phyloP scores from a whole-genome alignment of 805 yeast genomes.

The Candida dajiaensis region DNA sequence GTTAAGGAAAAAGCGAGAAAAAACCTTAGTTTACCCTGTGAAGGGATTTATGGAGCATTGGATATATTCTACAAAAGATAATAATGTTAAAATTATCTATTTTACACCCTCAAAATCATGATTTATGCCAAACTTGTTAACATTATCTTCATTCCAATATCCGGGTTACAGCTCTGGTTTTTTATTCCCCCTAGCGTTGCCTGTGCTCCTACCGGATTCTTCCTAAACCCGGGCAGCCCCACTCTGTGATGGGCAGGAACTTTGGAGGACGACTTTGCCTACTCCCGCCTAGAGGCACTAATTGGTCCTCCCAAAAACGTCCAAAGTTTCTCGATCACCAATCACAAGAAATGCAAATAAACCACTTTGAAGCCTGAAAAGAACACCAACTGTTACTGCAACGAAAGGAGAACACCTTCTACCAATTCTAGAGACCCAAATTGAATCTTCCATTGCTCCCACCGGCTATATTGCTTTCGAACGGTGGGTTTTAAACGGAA shows the following conservation, averaged over 20 bases:
- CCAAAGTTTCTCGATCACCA: slow-evolving; percentile 1
- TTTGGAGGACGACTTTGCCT: neutral
- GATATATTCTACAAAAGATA: no score
- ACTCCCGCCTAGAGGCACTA: neutral
- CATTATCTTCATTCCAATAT: no score
- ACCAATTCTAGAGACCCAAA: neutral
- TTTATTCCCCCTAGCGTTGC: no score
- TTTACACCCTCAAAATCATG: no score
- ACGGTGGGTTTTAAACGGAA: neutral
- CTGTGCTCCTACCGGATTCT: neutral
- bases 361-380: neutral
- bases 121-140: no score
- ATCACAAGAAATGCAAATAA: neutral
- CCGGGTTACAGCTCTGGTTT: neutral
- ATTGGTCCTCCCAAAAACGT: neutral
- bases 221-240: neutral
- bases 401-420: neutral
- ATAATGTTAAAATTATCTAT: no score
- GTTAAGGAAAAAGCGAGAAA: no score
- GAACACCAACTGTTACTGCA: neutral
- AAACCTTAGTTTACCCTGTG: no score
- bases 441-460: neutral
- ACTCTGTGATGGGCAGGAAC: no score
- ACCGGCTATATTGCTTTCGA: neutral
- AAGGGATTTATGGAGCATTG: no score